These are phyloP conservation scores for Nannochloris sp. DNA, from an alignment of 139 green algal species.

Conservation along the genomic window DNA sequence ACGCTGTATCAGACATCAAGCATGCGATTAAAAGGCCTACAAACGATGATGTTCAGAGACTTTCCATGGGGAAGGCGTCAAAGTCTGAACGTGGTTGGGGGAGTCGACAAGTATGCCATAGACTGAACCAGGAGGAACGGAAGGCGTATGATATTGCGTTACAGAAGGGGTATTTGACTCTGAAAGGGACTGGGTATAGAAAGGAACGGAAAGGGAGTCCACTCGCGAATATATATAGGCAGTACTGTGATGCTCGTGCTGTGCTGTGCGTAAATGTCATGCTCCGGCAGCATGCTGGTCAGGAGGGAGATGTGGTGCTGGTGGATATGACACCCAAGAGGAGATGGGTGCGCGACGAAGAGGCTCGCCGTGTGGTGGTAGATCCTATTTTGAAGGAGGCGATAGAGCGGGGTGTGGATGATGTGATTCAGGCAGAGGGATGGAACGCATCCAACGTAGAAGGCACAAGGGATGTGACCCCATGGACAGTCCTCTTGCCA, in stretches of 20 bases:
- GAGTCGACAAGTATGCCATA: conserved; percentile 45
- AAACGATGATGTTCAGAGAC: conserved; percentile 58
- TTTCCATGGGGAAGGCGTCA: conserved; percentile 32
- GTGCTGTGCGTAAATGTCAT: conserved; percentile 45
- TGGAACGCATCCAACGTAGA: no score
- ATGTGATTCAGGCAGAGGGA: no score
- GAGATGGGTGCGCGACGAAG: neutral
- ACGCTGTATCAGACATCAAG: no score
- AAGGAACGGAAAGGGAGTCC: conserved; percentile 54
- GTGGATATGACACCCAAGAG: conserved; percentile 28
- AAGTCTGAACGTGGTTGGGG: conserved; percentile 43
- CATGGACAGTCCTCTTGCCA: conserved; percentile 26
- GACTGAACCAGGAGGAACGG: conserved; percentile 50
- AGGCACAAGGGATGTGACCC: neutral
- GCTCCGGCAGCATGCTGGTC: conserved; percentile 36
- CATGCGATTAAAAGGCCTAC: conserved; percentile 17
- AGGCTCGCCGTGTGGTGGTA: neutral
- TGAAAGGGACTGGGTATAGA: conserved; percentile 53
- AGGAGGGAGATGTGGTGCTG: conserved; percentile 35
- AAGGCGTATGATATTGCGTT: conserved; percentile 50
- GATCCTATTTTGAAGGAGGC: neutral
- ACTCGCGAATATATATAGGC: conserved; percentile 51
- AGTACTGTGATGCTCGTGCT: conserved; percentile 54
- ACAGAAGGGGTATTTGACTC: conserved; percentile 46
- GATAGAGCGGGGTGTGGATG: neutral